phyloP scores from a whole-genome alignment of 2,329 filamentous ascomycete species.

The Gaeumannomyces tritici region DNA sequence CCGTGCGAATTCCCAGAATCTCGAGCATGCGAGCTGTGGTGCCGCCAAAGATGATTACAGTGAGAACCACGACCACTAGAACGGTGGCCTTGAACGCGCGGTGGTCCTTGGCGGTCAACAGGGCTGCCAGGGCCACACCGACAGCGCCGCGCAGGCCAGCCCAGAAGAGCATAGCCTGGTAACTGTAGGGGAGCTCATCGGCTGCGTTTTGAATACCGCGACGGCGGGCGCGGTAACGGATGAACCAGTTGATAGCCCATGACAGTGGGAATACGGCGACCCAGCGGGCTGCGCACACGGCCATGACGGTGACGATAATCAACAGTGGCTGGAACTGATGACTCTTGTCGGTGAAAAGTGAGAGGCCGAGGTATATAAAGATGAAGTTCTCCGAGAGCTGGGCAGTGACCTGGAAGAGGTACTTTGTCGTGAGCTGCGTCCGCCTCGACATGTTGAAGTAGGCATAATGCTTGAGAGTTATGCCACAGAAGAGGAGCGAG shows the following conservation, averaged over 20 bases:
- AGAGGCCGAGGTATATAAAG: conserved; percentile 95
- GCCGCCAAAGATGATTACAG: conserved; percentile 96
- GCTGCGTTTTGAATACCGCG: conserved; percentile 61
- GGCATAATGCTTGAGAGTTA: conserved; percentile 96
- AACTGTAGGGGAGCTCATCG: conserved; percentile 87
- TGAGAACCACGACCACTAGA: conserved; percentile 93
- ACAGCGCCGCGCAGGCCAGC: conserved; percentile 91
- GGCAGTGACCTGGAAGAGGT: conserved; percentile 87
- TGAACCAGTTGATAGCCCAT: conserved; percentile 82
- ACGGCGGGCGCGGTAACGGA: conserved; percentile 72
- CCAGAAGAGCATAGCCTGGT: conserved; percentile 99
- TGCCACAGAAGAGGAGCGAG: conserved; percentile 92
- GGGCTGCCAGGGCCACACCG: conserved; percentile 85
- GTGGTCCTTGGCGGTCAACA: conserved; percentile 72
- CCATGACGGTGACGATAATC: conserved; percentile 83
- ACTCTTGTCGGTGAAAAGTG: conserved; percentile 83
- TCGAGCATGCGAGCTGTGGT: conserved; percentile 97
- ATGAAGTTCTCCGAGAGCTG: conserved; percentile 99
- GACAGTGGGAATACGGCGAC: conserved; percentile 92
- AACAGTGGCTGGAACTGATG: conserved; percentile 89
- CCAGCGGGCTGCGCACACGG: conserved; percentile 88
- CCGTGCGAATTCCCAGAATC: conserved; percentile 91
- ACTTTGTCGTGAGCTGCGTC: conserved; percentile 96
- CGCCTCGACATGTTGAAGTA: conserved; percentile 99
- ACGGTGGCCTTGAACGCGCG: conserved; percentile 85